phyloP scores from a whole-genome alignment of 208 protist species.

The Trypanosoma grayi region DNA sequence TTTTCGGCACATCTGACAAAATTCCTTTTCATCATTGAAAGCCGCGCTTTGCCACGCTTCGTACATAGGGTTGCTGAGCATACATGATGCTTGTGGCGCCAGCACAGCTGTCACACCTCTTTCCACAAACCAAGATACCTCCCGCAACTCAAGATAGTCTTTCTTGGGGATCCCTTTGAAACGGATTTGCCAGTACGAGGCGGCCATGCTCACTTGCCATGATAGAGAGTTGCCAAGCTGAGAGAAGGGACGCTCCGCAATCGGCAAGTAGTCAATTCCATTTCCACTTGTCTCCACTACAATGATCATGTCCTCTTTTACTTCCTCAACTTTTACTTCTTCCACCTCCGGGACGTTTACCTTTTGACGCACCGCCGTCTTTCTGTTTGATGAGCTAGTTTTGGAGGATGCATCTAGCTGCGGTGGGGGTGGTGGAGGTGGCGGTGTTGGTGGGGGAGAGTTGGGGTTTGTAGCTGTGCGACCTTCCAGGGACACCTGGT shows the following conservation, averaged over 20 bases:
- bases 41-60: slow-evolving; percentile 38
- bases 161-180: slow-evolving; percentile 16
- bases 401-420: background rate
- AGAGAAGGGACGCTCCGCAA: slow-evolving; percentile 27
- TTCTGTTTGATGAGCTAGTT: background rate
- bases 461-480: slow-evolving; percentile 1
- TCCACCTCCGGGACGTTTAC: background rate
- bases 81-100: background rate
- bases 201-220: slow-evolving; percentile 26
- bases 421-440: background rate
- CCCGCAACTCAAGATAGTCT: slow-evolving; percentile 35
- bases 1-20: slow-evolving; percentile 41
- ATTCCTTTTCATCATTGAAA: slow-evolving; percentile 58
- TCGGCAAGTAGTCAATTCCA: slow-evolving; percentile 60
- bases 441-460: background rate
- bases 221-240: slow-evolving; percentile 26
- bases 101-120: slow-evolving; percentile 13
- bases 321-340: slow-evolving; percentile 1
- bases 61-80: slow-evolving; percentile 42
- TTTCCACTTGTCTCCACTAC: slow-evolving; percentile 78
- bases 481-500: slow-evolving; percentile 19
- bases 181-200: slow-evolving; percentile 39
- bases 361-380: too few species aligned
- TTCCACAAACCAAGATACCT: slow-evolving; percentile 46
- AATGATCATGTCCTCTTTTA: slow-evolving; percentile 19